Percentiles rank a stretch among this genome's conserved stretches.
These are phyloP conservation scores for Rhodotorula sp. DNA, from an alignment of 1,284 basidiomycete species.

Conservation along the genomic window DNA sequence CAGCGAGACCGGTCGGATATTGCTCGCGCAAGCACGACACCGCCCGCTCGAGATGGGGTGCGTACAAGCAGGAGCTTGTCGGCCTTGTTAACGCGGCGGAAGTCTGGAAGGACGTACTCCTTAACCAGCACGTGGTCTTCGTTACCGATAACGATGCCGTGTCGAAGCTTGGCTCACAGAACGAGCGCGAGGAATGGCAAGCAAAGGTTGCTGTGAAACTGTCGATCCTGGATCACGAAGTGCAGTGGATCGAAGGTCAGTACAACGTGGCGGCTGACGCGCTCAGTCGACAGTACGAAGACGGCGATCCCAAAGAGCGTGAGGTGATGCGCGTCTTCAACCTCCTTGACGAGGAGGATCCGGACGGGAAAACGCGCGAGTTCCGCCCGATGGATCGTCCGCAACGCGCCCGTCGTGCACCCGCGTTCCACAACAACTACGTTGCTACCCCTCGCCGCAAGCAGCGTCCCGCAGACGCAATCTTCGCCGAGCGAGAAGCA, in stretches of 20 bases:
- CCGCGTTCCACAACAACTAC: not conserved
- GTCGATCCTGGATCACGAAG: not conserved
- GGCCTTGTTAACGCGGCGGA: not conserved
- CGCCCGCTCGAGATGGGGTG: not conserved
- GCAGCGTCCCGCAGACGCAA: not conserved
- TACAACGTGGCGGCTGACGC: not conserved
- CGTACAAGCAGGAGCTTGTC: not conserved
- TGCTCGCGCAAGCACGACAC: not conserved
- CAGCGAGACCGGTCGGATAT: not conserved
- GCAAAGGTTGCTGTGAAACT: not conserved
- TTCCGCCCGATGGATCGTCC: not conserved
- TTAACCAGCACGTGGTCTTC: not conserved
- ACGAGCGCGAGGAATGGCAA: not conserved
- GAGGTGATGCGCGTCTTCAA: not conserved
- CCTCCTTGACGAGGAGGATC: not conserved
- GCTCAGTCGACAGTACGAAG: not conserved
- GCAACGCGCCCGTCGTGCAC: not conserved
- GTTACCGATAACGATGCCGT: not conserved
- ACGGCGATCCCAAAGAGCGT: not conserved
- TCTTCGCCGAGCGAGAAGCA: not conserved
- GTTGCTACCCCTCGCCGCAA: not conserved
- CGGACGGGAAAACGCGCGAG: not conserved
- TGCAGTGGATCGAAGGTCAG: not conserved
- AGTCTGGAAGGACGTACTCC: not conserved
- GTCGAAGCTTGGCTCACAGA: not conserved